phyloP scores from a whole-genome alignment of 192 early-diverging fungal genomes.

The Entomortierella lignicola region DNA sequence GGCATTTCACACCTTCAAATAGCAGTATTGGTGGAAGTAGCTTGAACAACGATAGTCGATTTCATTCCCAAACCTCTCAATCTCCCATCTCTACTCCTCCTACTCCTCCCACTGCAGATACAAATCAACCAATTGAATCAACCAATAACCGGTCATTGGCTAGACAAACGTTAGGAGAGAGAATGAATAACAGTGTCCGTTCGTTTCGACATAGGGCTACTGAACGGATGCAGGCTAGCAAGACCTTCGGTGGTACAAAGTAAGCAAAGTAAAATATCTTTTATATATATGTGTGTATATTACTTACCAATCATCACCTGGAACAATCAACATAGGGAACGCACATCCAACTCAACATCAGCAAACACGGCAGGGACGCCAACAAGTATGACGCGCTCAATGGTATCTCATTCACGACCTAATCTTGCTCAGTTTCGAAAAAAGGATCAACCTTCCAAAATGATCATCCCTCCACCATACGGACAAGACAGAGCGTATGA shows the following conservation, averaged over 20 bases:
- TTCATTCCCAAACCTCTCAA: not conserved
- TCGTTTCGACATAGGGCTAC: conserved; percentile 28
- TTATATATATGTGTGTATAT: not conserved
- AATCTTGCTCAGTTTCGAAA: conserved; percentile 30
- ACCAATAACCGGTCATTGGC: conserved; percentile 1
- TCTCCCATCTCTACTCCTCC: not conserved
- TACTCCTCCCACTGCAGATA: not conserved
- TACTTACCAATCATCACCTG: not conserved
- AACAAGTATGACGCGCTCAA: conserved; percentile 12
- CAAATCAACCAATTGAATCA: conserved; percentile 1
- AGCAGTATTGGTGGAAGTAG: not conserved
- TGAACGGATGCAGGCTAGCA: conserved; percentile 17
- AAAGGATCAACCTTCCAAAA: conserved; percentile 29
- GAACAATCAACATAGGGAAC: not conserved
- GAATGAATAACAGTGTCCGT: conserved; percentile 23
- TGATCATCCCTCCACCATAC: conserved; percentile 48
- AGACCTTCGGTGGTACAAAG: not conserved
- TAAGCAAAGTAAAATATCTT: not conserved
- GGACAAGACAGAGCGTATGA: conserved; percentile 31
- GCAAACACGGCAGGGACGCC: not conserved
- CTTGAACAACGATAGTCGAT: not conserved
- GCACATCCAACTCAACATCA: not conserved
- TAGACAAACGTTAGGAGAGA: conserved; percentile 41
- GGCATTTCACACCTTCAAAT: not conserved
- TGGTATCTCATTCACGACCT: conserved; percentile 33